Percentiles rank a stretch among this genome's conserved stretches.
Evolutionary conservation across 2,329 filamentous ascomycete species (phyloP).

Genomic region (Gnomoniopsis smithogilvyi): DNA sequence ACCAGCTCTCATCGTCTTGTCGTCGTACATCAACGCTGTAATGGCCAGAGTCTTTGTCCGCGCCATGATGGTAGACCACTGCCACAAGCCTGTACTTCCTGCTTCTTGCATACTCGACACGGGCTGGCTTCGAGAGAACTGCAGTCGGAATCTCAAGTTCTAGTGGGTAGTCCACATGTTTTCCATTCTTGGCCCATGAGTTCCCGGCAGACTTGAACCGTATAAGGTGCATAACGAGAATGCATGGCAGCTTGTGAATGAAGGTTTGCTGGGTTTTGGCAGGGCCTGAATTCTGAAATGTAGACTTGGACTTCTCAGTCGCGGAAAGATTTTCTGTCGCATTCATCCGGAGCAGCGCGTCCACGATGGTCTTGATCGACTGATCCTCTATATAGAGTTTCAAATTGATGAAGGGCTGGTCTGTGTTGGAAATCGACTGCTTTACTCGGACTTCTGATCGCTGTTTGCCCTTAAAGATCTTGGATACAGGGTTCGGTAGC

Average conservation of each 20-base stretch:
- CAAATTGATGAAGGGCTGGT: conserved; percentile 90
- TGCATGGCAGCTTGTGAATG: conserved; percentile 85
- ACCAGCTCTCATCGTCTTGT: conserved; percentile 94
- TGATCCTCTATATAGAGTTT: conserved; percentile 91
- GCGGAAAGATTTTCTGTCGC: conserved; percentile 80
- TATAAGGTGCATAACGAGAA: conserved; percentile 93
- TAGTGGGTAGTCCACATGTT: conserved; percentile 92
- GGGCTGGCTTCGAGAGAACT: conserved; percentile 74
- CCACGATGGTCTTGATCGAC: conserved; percentile 84
- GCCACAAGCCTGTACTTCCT: conserved; percentile 75
- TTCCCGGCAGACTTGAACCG: conserved; percentile 83
- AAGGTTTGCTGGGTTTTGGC: conserved; percentile 87
- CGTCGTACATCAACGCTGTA: conserved; percentile 97
- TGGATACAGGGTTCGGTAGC: conserved; percentile 79
- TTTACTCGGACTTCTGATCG: conserved; percentile 87
- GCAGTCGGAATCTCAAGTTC: conserved; percentile 93
- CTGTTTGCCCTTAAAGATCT: conserved; percentile 90
- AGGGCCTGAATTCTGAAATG: conserved; percentile 69
- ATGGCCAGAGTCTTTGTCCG: conserved; percentile 92
- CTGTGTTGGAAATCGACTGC: conserved; percentile 83
- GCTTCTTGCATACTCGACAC: conserved; percentile 37
- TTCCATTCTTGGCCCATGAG: conserved; percentile 86
- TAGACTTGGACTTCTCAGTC: conserved; percentile 53
- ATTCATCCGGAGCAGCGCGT: conserved; percentile 83
- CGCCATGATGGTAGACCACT: conserved; percentile 96